Evolutionary conservation across 2,329 filamentous ascomycete genomes (phyloP).

Genomic region (Sporothrix euskadiensis): DNA sequence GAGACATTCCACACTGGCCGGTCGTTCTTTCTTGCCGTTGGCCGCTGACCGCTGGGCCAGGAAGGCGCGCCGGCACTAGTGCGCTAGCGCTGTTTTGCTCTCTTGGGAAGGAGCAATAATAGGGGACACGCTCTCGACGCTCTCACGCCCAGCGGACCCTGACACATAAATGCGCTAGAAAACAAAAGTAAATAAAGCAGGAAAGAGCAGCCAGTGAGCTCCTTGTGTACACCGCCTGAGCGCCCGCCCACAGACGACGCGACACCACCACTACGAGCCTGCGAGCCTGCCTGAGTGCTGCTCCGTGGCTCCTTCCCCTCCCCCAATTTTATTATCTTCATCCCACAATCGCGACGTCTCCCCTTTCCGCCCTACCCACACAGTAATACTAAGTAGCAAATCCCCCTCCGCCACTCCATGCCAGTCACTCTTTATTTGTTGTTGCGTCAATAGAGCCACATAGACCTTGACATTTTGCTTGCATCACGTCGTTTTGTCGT

Average conservation of each 20-base stretch:
- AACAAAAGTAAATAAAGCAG: constrained; percentile 16
- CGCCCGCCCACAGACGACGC: not conserved
- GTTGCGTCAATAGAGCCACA: constrained; percentile 22
- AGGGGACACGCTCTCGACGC: not conserved
- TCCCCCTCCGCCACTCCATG: constrained; percentile 24
- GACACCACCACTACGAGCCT: not conserved
- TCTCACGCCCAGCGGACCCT: not conserved
- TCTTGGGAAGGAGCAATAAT: not conserved
- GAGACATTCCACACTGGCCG: not conserved
- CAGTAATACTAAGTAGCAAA: not conserved
- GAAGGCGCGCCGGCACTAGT: constrained; percentile 12
- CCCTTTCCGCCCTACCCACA: constrained; percentile 19
- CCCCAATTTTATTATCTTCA: constrained; percentile 17
- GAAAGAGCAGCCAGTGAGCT: not conserved
- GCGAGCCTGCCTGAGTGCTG: not conserved
- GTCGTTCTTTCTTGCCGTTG: not conserved
- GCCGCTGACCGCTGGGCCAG: not conserved
- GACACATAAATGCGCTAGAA: constrained; percentile 1
- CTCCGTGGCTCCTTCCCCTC: constrained; percentile 16
- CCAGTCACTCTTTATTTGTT: constrained; percentile 28
- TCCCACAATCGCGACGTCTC: constrained; percentile 26
- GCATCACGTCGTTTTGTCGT: not conserved
- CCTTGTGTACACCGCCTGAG: not conserved
- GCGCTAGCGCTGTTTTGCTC: constrained; percentile 14
- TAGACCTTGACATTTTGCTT: not conserved